These are phyloP conservation scores for Aeminium ludgeri DNA, from an alignment of 495 filamentous ascomycete species.

Conservation along the genomic window DNA sequence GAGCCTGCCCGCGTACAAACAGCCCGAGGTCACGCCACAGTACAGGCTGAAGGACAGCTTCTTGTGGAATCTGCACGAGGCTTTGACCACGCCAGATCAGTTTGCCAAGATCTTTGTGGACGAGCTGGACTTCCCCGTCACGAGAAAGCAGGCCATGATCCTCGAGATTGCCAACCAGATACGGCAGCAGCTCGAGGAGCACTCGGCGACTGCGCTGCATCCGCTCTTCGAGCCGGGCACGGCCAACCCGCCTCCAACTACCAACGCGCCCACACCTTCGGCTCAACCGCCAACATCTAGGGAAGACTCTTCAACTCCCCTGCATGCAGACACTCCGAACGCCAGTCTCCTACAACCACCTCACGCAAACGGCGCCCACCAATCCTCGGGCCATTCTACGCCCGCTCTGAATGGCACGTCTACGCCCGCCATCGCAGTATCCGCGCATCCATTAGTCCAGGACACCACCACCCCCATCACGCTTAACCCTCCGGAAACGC, in stretches of 20 bases:
- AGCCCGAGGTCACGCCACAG: constrained; percentile 58
- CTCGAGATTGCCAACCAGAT: constrained; percentile 82
- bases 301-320: constrained; percentile 30
- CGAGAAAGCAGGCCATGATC: constrained; percentile 38
- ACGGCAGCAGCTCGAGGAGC: constrained; percentile 86
- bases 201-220: constrained; percentile 84
- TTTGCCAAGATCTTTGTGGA: constrained; percentile 84
- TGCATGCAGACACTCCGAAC: constrained; percentile 5
- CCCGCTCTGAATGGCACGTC: constrained; percentile 33
- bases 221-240: constrained; percentile 65
- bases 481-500: constrained; percentile 74
- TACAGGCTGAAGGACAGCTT: constrained; percentile 86
- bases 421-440: constrained; percentile 22
- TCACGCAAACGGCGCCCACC: constrained; percentile 6
- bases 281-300: constrained; percentile 26
- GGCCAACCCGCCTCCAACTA: constrained; percentile 28
- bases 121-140: constrained; percentile 79
- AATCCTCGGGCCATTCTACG: constrained; percentile 28
- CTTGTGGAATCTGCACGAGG: constrained; percentile 94
- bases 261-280: constrained; percentile 10
- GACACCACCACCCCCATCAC: constrained; percentile 29
- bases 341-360: constrained; percentile 6
- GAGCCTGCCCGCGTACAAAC: constrained; percentile 54
- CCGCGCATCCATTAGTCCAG: constrained; percentile 31
- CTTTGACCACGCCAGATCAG: constrained; percentile 80